phyloP scores from a whole-genome alignment of 768 basidiomycete species.

The Panaeolus papilionaceus region DNA sequence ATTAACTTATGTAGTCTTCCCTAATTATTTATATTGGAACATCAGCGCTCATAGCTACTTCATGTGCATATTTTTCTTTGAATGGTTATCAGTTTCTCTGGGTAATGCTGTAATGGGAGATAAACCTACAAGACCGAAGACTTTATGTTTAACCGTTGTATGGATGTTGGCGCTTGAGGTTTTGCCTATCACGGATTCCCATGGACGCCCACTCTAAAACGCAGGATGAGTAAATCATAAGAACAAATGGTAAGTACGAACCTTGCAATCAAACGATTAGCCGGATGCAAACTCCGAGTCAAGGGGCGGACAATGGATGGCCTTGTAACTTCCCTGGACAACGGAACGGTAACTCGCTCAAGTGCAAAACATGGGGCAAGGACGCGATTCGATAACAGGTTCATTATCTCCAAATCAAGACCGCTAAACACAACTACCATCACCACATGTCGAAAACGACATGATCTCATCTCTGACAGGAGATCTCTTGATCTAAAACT shows the following conservation, averaged over 20 bases:
- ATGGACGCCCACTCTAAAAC: neutral
- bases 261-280: neutral
- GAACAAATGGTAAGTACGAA: neutral
- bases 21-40: constrained; percentile 10
- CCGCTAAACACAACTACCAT: constrained; percentile 8
- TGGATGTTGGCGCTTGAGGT: constrained; percentile 10
- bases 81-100: constrained; percentile 5
- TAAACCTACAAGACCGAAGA: neutral
- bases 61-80: constrained; percentile 4
- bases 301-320: neutral
- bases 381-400: constrained; percentile 9
- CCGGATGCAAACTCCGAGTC: neutral
- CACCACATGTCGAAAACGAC: constrained; percentile 5
- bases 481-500: constrained; percentile 12
- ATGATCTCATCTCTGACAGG: constrained; percentile 4
- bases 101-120: neutral
- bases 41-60: neutral
- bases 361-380: neutral
- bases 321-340: constrained; percentile 2
- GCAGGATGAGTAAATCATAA: neutral
- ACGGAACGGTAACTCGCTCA: neutral
- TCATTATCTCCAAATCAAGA: constrained; percentile 10
- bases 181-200: neutral
- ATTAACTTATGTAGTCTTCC: constrained; percentile 14
- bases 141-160: neutral